These are phyloP conservation scores for Schoenoplectus triqueter DNA, from an alignment of 202 grass and related monocot genomes.

Conservation along the genomic window DNA sequence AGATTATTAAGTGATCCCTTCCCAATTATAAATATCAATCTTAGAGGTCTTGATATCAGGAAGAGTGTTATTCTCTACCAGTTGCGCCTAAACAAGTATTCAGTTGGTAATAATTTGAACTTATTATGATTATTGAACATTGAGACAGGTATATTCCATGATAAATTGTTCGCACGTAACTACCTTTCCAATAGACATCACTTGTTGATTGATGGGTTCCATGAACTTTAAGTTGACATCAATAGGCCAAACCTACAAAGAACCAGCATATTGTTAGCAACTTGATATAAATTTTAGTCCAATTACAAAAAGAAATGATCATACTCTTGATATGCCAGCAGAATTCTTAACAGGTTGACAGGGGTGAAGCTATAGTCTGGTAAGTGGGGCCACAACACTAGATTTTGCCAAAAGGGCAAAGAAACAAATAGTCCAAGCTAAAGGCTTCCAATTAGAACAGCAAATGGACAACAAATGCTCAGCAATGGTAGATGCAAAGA, in stretches of 20 bases:
- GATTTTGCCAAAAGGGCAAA: too few relatives aligned
- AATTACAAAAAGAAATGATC: conserved; percentile 14
- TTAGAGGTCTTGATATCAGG: neutral
- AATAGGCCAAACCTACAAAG: conserved; percentile 90
- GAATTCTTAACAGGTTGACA: neutral
- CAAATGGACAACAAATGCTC: neutral
- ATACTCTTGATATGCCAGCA: neutral
- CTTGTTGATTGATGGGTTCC: conserved; percentile 74
- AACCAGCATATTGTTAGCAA: conserved; percentile 26
- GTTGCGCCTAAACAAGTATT: too few relatives aligned
- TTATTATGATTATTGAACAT: neutral
- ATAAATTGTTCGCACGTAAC: neutral
- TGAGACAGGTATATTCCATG: conserved; percentile 10
- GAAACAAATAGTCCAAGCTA: neutral
- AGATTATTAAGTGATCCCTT: too few relatives aligned
- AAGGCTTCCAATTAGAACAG: neutral
- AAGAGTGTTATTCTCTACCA: neutral
- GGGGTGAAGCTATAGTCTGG: neutral
- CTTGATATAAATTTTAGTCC: neutral
- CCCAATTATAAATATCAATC: neutral
- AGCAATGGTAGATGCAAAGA: neutral
- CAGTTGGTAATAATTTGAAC: neutral
- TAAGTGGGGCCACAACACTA: neutral
- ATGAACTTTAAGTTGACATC: conserved; percentile 89
- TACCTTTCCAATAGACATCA: conserved; percentile 88